phyloP scores from a whole-genome alignment of 441 rosid genomes.

The Populus hybrid region DNA sequence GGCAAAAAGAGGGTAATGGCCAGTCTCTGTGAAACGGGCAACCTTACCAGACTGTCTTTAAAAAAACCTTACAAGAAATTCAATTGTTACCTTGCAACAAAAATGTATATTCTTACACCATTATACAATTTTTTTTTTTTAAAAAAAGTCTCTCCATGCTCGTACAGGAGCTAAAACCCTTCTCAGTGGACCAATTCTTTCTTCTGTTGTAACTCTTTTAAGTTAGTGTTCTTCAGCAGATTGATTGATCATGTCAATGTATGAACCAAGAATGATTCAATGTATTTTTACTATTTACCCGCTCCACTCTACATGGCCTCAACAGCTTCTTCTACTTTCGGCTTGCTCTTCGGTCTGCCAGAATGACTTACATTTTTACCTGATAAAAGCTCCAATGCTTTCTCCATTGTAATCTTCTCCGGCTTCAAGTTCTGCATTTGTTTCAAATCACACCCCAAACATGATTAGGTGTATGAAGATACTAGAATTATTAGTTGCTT shows the following conservation, averaged over 20 bases:
- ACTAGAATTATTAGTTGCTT: neutral
- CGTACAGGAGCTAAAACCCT: neutral
- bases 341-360: conserved; percentile 72
- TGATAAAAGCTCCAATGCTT: conserved; percentile 67
- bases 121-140: neutral
- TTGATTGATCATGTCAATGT: neutral
- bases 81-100: neutral
- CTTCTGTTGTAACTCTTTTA: neutral
- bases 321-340: conserved; percentile 46
- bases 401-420: conserved; percentile 60
- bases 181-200: neutral
- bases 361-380: conserved; percentile 49
- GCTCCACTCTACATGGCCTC: conserved; percentile 28
- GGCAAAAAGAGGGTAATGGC: neutral
- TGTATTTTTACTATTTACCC: neutral
- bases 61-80: neutral
- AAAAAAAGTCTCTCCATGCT: neutral
- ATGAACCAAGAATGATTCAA: neutral
- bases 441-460: neutral
- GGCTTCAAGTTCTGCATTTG: conserved; percentile 63
- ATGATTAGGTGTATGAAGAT: neutral
- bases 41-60: neutral
- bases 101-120: neutral
- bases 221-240: neutral
- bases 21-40: neutral